Evolutionary conservation across 108 stramenopile species (phyloP).

Genomic region (Chaetoceros tenuissimus): DNA sequence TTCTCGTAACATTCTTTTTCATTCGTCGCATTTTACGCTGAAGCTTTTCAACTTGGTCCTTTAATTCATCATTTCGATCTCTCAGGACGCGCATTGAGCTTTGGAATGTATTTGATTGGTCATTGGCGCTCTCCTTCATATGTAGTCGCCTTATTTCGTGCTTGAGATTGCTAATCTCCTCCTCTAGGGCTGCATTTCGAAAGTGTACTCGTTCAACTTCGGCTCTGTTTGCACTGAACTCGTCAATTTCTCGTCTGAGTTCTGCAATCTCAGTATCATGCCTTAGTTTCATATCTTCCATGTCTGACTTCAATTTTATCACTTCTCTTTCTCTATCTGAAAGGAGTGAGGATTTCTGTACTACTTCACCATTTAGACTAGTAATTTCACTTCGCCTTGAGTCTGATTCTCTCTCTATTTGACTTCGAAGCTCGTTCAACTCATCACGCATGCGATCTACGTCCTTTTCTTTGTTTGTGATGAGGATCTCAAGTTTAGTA

Average conservation of each 20-base stretch:
- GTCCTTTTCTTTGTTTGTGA: neutral
- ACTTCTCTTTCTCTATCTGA: neutral
- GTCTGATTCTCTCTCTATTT: neutral
- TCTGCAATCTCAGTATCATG: neutral
- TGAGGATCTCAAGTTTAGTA: neutral
- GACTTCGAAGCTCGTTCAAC: neutral
- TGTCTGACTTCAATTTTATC: neutral
- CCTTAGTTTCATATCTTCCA: neutral
- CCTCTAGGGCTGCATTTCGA: slow-evolving; percentile 15
- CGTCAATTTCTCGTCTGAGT: neutral
- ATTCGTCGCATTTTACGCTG: slow-evolving; percentile 24
- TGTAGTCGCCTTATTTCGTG: slow-evolving; percentile 8
- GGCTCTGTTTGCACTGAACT: slow-evolving; percentile 8
- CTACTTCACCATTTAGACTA: neutral
- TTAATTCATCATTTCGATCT: slow-evolving; percentile 31
- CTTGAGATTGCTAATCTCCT: slow-evolving; percentile 10
- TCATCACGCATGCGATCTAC: neutral
- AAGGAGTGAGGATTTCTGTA: neutral
- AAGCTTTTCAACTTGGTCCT: slow-evolving; percentile 37
- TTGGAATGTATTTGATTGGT: slow-evolving; percentile 9
- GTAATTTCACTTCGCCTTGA: neutral
- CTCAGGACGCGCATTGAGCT: slow-evolving; percentile 29
- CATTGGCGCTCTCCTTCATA: slow-evolving; percentile 1
- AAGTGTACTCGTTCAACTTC: slow-evolving; percentile 6
- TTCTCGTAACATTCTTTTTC: slow-evolving; percentile 11